Evolutionary conservation across 2,329 filamentous ascomycete species (phyloP), one percentile per base, ranked within the genome.

Genomic region (Alternaria sp.): DNA sequence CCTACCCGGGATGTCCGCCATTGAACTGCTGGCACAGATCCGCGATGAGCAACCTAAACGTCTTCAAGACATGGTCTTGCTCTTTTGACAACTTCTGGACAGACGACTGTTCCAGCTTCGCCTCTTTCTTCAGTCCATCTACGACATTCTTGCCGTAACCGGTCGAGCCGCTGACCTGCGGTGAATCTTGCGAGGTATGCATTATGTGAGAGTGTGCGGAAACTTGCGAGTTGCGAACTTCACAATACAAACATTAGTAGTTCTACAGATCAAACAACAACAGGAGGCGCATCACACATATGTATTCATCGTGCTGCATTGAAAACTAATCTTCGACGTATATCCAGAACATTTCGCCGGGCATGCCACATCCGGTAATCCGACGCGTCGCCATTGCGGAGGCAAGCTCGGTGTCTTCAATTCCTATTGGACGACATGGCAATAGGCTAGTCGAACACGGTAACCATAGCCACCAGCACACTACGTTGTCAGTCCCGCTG

Each of bases 1-100:
- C 86, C 21, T 65, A 67, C 19, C 69, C 89, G 17, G 89, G 89
- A 72, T 91, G 90, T 0, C 90, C 90, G 36, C 89, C 89, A 65
- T 87, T 87, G 77, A 90, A 92, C 67, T 91, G 89, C 74, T 91
- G 85, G 70, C 89, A 91, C 4, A 92, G 79, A 73, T 92, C 90
- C 47, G 89, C 88, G 62, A 68, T 69, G 25, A 67, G 65, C 46
- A 63, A 26, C 5, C 66, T 63, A 17, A 68, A 70, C 3, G 63
- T 61, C 9, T 57, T 53, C 23, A 69, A 51, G 15, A 69, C 66
- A n/a, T 57, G 49, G 21, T 63, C 67, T 7, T 69, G 67, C 36
- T 67, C 61, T 30, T 65, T 60, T 3, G 59, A 62, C 6, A 59
- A 45, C 15, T 49, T 62, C 23, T 25, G 55, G 3, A 59, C 47